A percentile compares a stretch with the other conserved stretches of the same genome.
Evolutionary conservation across 139 green algal species (phyloP).

Genomic region (Trebouxia sp.): DNA sequence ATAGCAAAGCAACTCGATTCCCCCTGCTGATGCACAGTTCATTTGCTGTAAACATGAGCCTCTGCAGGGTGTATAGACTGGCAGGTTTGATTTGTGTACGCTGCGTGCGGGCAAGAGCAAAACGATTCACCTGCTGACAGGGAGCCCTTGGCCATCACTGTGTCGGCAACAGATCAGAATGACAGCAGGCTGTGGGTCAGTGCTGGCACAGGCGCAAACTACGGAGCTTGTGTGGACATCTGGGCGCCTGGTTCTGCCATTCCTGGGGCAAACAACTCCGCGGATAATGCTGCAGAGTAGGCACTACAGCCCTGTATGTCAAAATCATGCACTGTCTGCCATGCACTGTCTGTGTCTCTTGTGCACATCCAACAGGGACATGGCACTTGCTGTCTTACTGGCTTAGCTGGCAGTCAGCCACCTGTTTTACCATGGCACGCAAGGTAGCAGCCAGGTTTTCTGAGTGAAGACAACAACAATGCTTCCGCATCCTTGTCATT

Average conservation of each 20-base stretch:
- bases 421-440: too few relatives aligned
- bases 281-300: conserved; percentile 44
- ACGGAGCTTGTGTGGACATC: conserved; percentile 51
- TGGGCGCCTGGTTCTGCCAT: conserved; percentile 51
- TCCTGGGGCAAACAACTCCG: conserved; percentile 20
- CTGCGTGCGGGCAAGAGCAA: too few relatives aligned
- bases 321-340: too few relatives aligned
- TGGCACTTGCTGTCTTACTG: too few relatives aligned
- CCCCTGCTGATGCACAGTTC: background rate
- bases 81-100: too few relatives aligned
- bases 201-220: conserved; percentile 45
- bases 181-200: conserved; percentile 43
- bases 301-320: background rate
- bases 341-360: background rate
- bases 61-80: background rate
- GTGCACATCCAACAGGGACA: background rate
- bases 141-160: conserved; percentile 36
- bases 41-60: background rate
- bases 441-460: too few relatives aligned
- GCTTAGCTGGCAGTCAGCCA: too few relatives aligned
- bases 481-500: too few relatives aligned
- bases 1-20: background rate
- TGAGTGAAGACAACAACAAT: too few relatives aligned
- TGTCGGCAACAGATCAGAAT: conserved; percentile 33
- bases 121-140: too few relatives aligned